Base-by-base conservation (phyloP, 2,329 filamentous ascomycete species). In the Exophiala sp. region DNA sequence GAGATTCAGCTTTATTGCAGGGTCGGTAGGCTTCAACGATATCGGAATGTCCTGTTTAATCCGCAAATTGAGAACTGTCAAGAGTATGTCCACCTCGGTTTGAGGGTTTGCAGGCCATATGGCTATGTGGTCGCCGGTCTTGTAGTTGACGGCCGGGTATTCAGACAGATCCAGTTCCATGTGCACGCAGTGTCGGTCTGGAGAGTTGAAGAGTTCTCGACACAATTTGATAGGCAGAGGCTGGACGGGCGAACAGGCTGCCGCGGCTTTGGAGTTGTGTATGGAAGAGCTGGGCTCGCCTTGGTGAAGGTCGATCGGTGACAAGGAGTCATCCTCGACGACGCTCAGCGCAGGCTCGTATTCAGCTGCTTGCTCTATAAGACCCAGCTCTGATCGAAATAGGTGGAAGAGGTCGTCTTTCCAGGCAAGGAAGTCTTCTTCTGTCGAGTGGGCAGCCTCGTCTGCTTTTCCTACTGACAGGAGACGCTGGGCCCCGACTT, bases 361-460 rank as follows among this genome's bases (percentile, higher is more conserved):
- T 50, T 92, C 85, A 50, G 88, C 88, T 69, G 95, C 90, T 52
- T 89, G 88, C 74, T 96, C 91, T 71, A 95, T 85, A 50, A 96
- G 77, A 33, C 84, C 82, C 81, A 96, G 86, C 69, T 87, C 84
- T 61, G 86, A 79, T 18, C 85, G 79, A 50, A 96, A 79, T 53
- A 86, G 84, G 61, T 80, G 76, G 88, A 91, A 96, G 86, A 96
- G 94, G 55, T 88, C 87, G 63, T 96, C 91, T 74, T 96, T 96
- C 91, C 91, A 96, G 53, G 90, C 86, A 65, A 96, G 75, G 70
- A 96, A 96, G 66, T 96, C 91, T 74, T 96, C 91, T 73, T 96
- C 91, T 85, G 96, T 96, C 39, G 90, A 94, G 48, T 91, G 91
- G 59, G 90, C 89, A 54, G 91, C 91, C 69, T 96, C 91, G 65